Base-by-base conservation (phyloP, 345 rosid species). In the Eucalyptus albens region DNA sequence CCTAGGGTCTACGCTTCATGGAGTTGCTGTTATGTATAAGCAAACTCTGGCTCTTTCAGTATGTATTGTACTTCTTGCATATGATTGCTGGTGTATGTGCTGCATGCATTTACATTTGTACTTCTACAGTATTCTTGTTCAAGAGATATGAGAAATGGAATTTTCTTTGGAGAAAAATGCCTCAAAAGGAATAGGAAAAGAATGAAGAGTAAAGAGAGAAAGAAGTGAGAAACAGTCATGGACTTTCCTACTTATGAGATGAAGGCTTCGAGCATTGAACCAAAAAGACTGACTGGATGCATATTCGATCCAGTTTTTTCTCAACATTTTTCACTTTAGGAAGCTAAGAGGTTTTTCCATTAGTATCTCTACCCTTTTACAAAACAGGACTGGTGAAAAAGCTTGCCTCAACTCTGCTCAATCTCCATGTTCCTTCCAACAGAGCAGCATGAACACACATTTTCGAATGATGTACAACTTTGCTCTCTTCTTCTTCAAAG, bases 391-490 rank as follows among this genome's bases (percentile, higher is more conserved):
- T 21, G 29, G 85, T 77, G 29, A 40, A 37, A 40, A 77, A 40
- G 47, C 85, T 40, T 77, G 47, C 85, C 31, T 31, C 3, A 31
- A 33, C 49, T 88, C 53, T 56, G 77, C 88, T 90, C 90, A 89
- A 87, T 93, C 95, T 89, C 94, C 92, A 89, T 93, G 88, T 90
- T 95, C 93, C 94, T 90, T 94, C 97, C 97, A 97, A 91, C 98
- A 96, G 86, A 95, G 93, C 92, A 94, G 96, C 96, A 95, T 95
- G 86, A 88, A 88, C 31, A 96, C 89, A 49, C 99, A 96, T 10
- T 93, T 94, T 59, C 93, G 92, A 13, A 96, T 92, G 89, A 96
- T 93, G 91, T 95, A 96, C 45, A 95, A 50, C 91, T 95, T 94
- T 42, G 96, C 92, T 90, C 93, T 94, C 88, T 94, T 94, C 90